phyloP scores from a whole-genome alignment of 805 yeast genomes.

The Wickerhamiella hasegawae region DNA sequence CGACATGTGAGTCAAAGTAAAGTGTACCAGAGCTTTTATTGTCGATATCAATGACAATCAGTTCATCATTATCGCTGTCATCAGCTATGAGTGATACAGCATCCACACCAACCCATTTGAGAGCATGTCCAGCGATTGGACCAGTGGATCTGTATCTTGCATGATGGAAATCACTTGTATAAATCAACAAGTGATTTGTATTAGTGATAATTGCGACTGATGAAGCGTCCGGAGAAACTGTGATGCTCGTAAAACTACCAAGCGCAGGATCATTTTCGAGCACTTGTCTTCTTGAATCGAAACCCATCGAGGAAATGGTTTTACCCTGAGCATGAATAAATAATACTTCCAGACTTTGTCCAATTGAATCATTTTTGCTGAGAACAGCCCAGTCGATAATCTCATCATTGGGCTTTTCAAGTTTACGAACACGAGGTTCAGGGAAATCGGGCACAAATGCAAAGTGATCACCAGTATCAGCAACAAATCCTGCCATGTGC shows the following conservation, averaged over 20 bases:
- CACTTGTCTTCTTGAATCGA: neutral
- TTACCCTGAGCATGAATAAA: neutral
- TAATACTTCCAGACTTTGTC: neutral
- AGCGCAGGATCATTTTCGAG: neutral
- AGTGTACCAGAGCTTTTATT: neutral
- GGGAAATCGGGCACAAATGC: neutral
- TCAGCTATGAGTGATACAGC: neutral
- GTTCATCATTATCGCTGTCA: neutral
- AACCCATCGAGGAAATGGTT: neutral
- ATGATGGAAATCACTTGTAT: neutral
- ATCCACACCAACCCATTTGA: neutral
- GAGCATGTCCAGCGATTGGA: neutral
- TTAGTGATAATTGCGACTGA: neutral
- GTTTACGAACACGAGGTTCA: neutral
- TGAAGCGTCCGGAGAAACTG: neutral
- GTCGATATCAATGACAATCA: neutral
- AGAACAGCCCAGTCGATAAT: neutral
- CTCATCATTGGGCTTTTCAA: neutral
- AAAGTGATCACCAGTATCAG: neutral
- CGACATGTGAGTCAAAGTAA: constrained; percentile 19
- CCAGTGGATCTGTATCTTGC: neutral
- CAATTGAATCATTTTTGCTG: neutral
- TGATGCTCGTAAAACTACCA: neutral
- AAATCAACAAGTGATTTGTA: neutral
- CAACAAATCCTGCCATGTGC: neutral